These are phyloP conservation scores for Ceratocystis lukuohia DNA, from an alignment of 2,329 filamentous ascomycete species.

Conservation along the genomic window DNA sequence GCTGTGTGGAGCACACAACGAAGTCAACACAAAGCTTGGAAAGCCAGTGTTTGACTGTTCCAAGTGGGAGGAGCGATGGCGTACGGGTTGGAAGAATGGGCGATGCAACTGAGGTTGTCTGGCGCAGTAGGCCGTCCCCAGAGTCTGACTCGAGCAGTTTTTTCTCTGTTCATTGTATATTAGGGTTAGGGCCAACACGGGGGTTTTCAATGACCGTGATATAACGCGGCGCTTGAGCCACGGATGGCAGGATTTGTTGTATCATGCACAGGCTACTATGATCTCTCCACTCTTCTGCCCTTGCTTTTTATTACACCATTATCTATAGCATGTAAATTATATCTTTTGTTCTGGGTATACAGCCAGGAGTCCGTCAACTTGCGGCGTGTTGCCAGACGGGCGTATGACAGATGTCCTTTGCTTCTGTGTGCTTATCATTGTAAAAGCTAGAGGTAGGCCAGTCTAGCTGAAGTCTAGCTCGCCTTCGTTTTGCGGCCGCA, in stretches of 20 bases:
- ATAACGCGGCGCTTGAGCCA: not conserved
- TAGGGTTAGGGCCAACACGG: not conserved
- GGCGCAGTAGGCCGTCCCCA: no score
- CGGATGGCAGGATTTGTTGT: not conserved
- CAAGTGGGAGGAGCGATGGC: conserved; percentile 88
- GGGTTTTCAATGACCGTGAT: not conserved
- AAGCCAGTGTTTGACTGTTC: conserved; percentile 84
- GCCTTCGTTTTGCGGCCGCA: no score
- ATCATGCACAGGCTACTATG: not conserved
- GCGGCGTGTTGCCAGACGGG: no score
- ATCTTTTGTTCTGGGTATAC: not conserved
- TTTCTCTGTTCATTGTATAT: not conserved
- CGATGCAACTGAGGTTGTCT: conserved; percentile 38
- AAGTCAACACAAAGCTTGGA: conserved; percentile 77
- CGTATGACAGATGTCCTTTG: no score
- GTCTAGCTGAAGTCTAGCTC: no score
- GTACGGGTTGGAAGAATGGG: conserved; percentile 69
- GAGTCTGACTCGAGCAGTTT: not conserved
- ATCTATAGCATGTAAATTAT: no score
- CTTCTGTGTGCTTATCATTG: no score
- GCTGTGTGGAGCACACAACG: conserved; percentile 79
- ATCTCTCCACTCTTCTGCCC: not conserved
- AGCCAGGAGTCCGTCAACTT: no score
- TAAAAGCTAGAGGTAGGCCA: no score
- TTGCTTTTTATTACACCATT: not conserved